Evolutionary conservation across 257 asterid species (phyloP).

Genomic region (Solanum chilense): DNA sequence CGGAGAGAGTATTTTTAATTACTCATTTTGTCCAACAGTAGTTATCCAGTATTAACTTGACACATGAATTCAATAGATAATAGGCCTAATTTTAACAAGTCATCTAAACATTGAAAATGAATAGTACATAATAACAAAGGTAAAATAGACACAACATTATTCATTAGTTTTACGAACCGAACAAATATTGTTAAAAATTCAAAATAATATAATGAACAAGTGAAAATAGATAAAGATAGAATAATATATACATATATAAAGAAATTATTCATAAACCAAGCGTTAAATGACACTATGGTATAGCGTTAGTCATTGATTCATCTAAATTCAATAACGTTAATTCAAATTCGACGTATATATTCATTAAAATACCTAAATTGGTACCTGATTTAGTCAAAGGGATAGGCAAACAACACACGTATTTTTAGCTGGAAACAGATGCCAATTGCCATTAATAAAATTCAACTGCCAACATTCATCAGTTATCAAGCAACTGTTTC

Average conservation of each 20-base stretch:
- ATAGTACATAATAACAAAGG: background rate
- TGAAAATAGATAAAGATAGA: no score
- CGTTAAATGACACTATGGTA: background rate
- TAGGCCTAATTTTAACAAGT: background rate
- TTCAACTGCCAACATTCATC: slow-evolving; percentile 1
- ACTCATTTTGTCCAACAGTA: background rate
- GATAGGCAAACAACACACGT: background rate
- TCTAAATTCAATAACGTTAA: no score
- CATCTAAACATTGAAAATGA: no score
- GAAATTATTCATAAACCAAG: no score
- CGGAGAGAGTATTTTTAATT: background rate
- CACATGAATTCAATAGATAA: background rate
- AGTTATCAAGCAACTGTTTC: background rate
- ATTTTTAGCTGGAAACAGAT: background rate
- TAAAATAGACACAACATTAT: background rate
- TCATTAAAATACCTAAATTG: background rate
- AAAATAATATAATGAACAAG: no score
- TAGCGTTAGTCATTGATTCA: background rate
- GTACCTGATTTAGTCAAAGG: background rate
- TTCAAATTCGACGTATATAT: background rate
- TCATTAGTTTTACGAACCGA: no score
- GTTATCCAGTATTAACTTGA: background rate
- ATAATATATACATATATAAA: no score
- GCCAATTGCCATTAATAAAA: background rate
- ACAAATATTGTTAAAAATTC: background rate